These are phyloP conservation scores for Lasiosphaeria ovina DNA, from an alignment of 495 filamentous ascomycete species.

Conservation along the genomic window DNA sequence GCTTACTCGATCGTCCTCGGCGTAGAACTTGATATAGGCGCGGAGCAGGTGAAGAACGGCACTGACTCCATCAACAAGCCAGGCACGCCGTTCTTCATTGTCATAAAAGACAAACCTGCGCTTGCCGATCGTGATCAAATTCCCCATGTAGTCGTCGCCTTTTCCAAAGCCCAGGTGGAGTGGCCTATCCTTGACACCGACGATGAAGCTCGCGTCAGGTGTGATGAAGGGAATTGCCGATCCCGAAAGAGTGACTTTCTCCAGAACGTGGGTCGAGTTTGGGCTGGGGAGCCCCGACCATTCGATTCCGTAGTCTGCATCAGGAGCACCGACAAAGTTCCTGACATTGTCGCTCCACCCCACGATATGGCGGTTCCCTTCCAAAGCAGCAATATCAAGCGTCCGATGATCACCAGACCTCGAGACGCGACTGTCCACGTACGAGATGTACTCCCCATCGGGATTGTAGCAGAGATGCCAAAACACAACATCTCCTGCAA, in stretches of 20 bases:
- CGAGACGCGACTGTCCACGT: neutral
- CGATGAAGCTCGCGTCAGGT: neutral
- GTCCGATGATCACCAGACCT: neutral
- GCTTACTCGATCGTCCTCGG: neutral
- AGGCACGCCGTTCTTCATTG: conserved; percentile 33
- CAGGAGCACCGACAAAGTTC: neutral
- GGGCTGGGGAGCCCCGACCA: conserved; percentile 5
- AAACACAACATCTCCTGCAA: neutral
- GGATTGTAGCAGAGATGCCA: neutral
- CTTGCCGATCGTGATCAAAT: conserved; percentile 26
- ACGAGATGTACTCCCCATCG: neutral
- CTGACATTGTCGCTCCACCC: neutral
- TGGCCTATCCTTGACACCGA: neutral
- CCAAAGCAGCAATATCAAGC: neutral
- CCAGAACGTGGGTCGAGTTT: neutral
- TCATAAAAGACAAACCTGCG: conserved; percentile 38
- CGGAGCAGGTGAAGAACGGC: conserved; percentile 41
- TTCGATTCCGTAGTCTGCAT: neutral
- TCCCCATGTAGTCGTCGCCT: conserved; percentile 8
- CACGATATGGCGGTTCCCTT: neutral
- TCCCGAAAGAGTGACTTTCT: neutral
- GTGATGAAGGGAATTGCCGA: neutral
- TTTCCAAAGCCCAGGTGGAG: neutral
- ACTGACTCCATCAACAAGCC: conserved; percentile 40
- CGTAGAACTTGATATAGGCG: conserved; percentile 27